phyloP scores from a whole-genome alignment of 2,329 filamentous ascomycete species.

The Verticillium klebahnii region DNA sequence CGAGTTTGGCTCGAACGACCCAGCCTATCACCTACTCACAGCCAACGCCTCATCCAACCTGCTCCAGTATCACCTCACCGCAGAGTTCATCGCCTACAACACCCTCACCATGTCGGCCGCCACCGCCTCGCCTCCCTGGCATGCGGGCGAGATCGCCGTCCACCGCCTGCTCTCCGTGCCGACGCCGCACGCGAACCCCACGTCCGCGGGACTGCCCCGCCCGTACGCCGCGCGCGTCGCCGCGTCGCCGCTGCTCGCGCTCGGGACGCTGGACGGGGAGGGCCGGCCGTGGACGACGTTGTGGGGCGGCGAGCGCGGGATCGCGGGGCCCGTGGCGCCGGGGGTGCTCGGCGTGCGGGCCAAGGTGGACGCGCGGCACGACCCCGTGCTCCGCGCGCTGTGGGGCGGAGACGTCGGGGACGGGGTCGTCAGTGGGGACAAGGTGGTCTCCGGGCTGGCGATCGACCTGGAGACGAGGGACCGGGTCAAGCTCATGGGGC shows the following conservation, averaged over 20 bases:
- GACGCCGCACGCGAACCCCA: constrained; percentile 56
- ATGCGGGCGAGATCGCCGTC: constrained; percentile 63
- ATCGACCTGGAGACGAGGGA: constrained; percentile 65
- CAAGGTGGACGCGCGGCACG: constrained; percentile 54
- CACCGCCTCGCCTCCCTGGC: constrained; percentile 36
- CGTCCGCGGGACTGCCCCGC: constrained; percentile 55
- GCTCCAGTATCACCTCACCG: not conserved
- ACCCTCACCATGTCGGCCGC: not conserved
- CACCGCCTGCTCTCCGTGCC: constrained; percentile 58
- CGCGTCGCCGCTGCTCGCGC: constrained; percentile 61
- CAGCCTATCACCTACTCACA: not conserved
- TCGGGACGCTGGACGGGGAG: constrained; percentile 65
- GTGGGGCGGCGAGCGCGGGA: constrained; percentile 70
- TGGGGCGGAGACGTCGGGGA: constrained; percentile 40
- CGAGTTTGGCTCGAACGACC: not conserved
- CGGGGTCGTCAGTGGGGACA: constrained; percentile 28
- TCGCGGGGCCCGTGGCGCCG: constrained; percentile 58
- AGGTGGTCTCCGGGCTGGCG: constrained; percentile 46
- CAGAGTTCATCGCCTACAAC: not conserved
- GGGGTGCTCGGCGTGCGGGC: constrained; percentile 61
- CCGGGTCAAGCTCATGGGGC: constrained; percentile 69
- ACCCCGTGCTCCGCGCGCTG: constrained; percentile 66
- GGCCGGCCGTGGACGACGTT: constrained; percentile 71
- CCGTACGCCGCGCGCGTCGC: constrained; percentile 58
- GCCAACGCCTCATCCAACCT: constrained; percentile 2